Percentiles rank a stretch among this genome's conserved stretches.
Conservation (phyloP, 257 asterid species). For the Solanum rostratum region DNA sequence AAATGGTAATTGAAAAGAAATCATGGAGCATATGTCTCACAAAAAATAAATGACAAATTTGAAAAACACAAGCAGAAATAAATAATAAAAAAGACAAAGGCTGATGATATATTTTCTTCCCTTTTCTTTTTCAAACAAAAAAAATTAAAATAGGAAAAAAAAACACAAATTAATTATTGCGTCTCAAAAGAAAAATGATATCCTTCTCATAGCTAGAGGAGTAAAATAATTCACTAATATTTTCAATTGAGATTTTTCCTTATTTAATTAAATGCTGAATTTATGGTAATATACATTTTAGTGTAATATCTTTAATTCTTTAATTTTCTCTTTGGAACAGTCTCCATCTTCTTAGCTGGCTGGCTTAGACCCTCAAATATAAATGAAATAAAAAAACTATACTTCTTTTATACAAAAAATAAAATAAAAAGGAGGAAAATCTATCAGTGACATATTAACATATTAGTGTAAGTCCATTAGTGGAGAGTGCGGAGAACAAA, state of each 20-base stretch:
- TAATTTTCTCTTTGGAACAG: background rate
- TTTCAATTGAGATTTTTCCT: background rate
- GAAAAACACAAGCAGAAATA: background rate
- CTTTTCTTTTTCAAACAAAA: too few relatives aligned
- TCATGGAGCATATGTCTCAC: background rate
- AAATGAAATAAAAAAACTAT: background rate
- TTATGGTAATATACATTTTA: background rate
- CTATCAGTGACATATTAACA: background rate
- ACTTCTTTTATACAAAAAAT: background rate
- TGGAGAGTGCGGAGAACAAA: fast-evolving
- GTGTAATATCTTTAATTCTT: background rate
- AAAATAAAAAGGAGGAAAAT: background rate
- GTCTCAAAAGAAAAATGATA: background rate
- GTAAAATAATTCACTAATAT: background rate
- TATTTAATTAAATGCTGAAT: background rate
- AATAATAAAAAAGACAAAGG: background rate
- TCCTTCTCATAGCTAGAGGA: background rate
- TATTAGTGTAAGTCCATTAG: background rate
- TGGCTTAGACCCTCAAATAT: background rate
- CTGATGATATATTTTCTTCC: background rate
- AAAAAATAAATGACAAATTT: background rate
- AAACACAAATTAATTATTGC: too few relatives aligned
- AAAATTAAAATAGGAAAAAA: too few relatives aligned
- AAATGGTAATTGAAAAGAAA: background rate
- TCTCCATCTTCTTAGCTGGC: background rate